Conservation (phyloP, 1,284 basidiomycete genomes). For the Cutaneotrichosporon cyanovorans region DNA sequence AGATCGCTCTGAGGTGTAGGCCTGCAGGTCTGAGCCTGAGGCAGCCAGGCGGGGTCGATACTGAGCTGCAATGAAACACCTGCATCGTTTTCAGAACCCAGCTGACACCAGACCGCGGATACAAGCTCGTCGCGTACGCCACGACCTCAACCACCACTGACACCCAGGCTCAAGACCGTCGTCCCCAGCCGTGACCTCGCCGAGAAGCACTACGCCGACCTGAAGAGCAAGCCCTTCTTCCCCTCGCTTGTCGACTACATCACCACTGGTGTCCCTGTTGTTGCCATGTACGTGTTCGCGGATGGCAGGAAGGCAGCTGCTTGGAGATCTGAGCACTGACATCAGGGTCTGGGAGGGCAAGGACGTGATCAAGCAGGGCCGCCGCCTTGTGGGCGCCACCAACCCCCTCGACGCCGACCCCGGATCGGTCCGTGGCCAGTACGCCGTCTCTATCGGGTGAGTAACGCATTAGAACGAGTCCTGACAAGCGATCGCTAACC, state of each 20-base stretch:
- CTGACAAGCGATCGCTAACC: not conserved
- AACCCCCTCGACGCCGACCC: conserved; percentile 32
- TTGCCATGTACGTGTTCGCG: conserved; percentile 32
- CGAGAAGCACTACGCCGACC: conserved; percentile 42
- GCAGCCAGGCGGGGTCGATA: no score
- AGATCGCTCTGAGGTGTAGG: no score
- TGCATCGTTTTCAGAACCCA: not conserved
- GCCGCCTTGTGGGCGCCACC: conserved; percentile 42
- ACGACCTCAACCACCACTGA: not conserved
- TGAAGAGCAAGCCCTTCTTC: conserved; percentile 40
- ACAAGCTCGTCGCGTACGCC: conserved; percentile 38
- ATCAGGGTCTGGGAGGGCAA: conserved; percentile 22
- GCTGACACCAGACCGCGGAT: conserved; percentile 22
- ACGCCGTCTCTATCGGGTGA: conserved; percentile 38
- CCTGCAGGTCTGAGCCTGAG: no score
- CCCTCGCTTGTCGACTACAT: conserved; percentile 41
- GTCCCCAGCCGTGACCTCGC: conserved; percentile 38
- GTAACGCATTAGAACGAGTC: conserved; percentile 11
- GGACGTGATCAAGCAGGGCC: conserved; percentile 42
- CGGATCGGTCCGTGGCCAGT: conserved; percentile 37
- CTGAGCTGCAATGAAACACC: no score
- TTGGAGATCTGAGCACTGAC: not conserved
- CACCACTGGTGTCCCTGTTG: conserved; percentile 39
- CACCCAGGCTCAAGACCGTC: conserved; percentile 39
- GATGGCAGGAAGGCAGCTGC: conserved; percentile 2